These are phyloP conservation scores for Starmera dryadoides DNA, from an alignment of 805 yeast species.

Conservation along the genomic window DNA sequence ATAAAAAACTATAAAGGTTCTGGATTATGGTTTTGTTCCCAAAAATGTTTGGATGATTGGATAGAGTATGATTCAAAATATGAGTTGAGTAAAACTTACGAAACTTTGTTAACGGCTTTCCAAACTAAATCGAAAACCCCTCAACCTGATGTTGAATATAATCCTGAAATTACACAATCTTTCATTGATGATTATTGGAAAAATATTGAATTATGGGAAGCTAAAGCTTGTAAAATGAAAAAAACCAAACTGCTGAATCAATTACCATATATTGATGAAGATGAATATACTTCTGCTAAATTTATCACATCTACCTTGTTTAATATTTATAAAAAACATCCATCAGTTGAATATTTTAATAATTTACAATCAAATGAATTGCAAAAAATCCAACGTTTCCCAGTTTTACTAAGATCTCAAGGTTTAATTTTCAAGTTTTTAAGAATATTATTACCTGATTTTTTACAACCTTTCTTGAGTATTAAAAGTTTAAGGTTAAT, in stretches of 20 bases:
- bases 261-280: constrained; percentile 41
- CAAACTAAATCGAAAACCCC: constrained; percentile 23
- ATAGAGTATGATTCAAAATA: constrained; percentile 25
- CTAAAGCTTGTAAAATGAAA: constrained; percentile 24
- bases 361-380: constrained; percentile 45
- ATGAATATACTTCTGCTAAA: constrained; percentile 45
- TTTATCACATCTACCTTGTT: constrained; percentile 35
- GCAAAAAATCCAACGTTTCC: constrained; percentile 37
- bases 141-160: constrained; percentile 6
- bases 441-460: constrained; percentile 28
- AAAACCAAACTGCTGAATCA: constrained; percentile 26
- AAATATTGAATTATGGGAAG: constrained; percentile 30
- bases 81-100: constrained; percentile 27
- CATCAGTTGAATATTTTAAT: constrained; percentile 23
- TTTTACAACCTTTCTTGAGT: constrained; percentile 28
- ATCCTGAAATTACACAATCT: constrained; percentile 9
- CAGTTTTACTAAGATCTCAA: constrained; percentile 40
- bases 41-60: constrained; percentile 34
- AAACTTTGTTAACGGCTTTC: constrained; percentile 18
- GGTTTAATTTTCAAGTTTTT: constrained; percentile 41
- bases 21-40: constrained; percentile 49
- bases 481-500: constrained; percentile 35
- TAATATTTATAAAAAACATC: constrained; percentile 18
- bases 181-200: constrained; percentile 30
- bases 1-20: constrained; percentile 24